Evolutionary conservation across 257 asterid genomes (phyloP).

Genomic region (Solanum megistacrolobum): DNA sequence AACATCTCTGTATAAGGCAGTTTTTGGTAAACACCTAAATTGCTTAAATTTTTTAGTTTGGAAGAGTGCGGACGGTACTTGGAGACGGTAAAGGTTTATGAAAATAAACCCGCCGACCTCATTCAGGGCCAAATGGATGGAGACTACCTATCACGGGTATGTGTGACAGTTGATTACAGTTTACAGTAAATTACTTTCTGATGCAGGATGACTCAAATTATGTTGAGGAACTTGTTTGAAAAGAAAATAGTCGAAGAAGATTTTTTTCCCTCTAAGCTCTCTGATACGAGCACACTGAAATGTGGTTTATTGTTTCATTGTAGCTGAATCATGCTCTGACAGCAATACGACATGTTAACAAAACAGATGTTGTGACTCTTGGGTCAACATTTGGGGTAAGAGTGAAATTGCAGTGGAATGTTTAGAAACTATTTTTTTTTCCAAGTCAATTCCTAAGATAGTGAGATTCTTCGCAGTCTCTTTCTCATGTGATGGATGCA

Average conservation of each 20-base stretch:
- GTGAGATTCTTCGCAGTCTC: slow-evolving; percentile 42
- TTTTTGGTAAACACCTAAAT: not conserved
- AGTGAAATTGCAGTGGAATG: not conserved
- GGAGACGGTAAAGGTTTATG: slow-evolving; percentile 94
- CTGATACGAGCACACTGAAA: slow-evolving; percentile 3
- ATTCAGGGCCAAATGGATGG: slow-evolving; percentile 98
- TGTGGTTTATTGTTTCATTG: slow-evolving; percentile 1
- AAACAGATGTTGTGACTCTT: slow-evolving; percentile 95
- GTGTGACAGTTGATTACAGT: not conserved
- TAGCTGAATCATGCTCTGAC: slow-evolving; percentile 85
- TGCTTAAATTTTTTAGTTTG: slow-evolving; percentile 38
- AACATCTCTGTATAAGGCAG: not conserved
- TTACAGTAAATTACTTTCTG: not conserved
- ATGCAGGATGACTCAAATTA: not conserved
- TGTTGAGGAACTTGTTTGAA: not conserved
- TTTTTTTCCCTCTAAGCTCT: not conserved
- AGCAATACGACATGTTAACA: slow-evolving; percentile 89
- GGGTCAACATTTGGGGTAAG: slow-evolving; percentile 97
- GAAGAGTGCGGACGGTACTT: slow-evolving; percentile 97
- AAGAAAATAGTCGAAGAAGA: not conserved
- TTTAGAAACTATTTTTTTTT: not conserved
- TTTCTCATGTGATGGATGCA: slow-evolving; percentile 85
- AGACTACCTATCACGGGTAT: slow-evolving; percentile 86
- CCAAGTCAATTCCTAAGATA: not conserved
- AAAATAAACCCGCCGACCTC: slow-evolving; percentile 90